phyloP scores from a whole-genome alignment of 805 yeast species.

The Clavispora fructus region DNA sequence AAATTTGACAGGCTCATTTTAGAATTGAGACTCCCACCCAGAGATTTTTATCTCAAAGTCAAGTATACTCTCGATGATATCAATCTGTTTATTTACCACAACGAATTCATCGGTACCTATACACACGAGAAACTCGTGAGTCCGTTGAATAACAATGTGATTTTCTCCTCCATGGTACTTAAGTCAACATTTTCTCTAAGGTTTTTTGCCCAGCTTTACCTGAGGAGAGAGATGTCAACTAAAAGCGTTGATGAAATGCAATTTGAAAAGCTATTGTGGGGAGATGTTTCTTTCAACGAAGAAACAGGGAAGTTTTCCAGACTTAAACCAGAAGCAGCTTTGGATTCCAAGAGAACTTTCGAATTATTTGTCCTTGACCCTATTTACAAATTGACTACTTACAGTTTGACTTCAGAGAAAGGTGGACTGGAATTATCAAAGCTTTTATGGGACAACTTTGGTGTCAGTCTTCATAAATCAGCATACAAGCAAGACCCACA shows the following conservation, averaged over 20 bases:
- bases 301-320: conserved; percentile 38
- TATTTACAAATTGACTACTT: conserved; percentile 66
- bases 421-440: conserved; percentile 30
- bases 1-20: conserved; percentile 82
- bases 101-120: conserved; percentile 22
- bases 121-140: conserved; percentile 36
- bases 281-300: conserved; percentile 53
- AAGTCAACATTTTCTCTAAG: conserved; percentile 61
- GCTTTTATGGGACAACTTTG: conserved; percentile 46
- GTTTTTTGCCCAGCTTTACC: conserved; percentile 57
- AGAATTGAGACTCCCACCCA: conserved; percentile 71
- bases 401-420: conserved; percentile 50
- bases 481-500: conserved; percentile 51
- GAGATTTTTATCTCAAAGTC: conserved; percentile 68
- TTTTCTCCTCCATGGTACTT: conserved; percentile 66
- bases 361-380: conserved; percentile 69
- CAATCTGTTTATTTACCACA: conserved; percentile 45
- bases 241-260: conserved; percentile 19
- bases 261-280: conserved; percentile 68
- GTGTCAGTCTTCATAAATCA: conserved; percentile 37
- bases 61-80: conserved; percentile 55
- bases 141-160: conserved; percentile 61
- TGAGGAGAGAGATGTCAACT: conserved; percentile 5
- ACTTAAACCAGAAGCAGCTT: neutral
- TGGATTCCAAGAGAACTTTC: conserved; percentile 40